Conservation (phyloP, 116 monocot genomes). For the Zostera marina region DNA sequence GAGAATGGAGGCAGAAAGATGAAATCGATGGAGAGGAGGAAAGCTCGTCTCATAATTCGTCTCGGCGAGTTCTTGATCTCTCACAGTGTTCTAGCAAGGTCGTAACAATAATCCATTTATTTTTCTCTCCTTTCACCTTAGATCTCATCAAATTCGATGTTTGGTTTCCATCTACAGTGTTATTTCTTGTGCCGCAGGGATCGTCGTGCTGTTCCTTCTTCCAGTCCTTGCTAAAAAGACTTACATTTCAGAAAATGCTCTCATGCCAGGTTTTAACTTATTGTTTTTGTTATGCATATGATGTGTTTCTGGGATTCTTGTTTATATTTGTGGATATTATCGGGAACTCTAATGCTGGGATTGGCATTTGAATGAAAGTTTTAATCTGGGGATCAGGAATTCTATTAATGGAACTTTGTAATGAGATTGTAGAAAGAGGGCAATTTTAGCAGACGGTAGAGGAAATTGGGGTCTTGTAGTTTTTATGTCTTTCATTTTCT, state of each 20-base stretch:
- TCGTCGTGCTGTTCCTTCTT: constrained; percentile 42
- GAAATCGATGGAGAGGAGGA: constrained; percentile 3
- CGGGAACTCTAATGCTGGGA: not conserved
- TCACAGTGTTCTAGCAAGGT: constrained; percentile 22
- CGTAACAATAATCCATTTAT: not conserved
- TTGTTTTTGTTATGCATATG: not conserved
- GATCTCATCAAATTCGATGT: not conserved
- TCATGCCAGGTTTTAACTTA: constrained; percentile 58
- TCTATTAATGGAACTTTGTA: not conserved
- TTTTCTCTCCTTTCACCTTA: not conserved
- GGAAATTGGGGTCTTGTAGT: no score
- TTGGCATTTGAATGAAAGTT: not conserved
- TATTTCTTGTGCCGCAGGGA: constrained; percentile 40
- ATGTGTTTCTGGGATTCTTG: not conserved
- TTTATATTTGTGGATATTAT: not conserved
- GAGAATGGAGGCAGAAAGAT: not conserved
- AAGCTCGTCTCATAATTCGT: constrained; percentile 16
- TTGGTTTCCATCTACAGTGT: constrained; percentile 20
- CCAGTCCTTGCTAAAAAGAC: constrained; percentile 76
- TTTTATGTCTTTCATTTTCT: no score
- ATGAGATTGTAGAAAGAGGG: not conserved
- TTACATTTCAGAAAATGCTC: constrained; percentile 87
- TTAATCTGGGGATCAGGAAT: not conserved
- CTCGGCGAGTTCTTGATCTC: constrained; percentile 16
- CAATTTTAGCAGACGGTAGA: no score